Evolutionary conservation across 2,329 filamentous ascomycete genomes (phyloP).

Genomic region (Waltergamsia citrina): DNA sequence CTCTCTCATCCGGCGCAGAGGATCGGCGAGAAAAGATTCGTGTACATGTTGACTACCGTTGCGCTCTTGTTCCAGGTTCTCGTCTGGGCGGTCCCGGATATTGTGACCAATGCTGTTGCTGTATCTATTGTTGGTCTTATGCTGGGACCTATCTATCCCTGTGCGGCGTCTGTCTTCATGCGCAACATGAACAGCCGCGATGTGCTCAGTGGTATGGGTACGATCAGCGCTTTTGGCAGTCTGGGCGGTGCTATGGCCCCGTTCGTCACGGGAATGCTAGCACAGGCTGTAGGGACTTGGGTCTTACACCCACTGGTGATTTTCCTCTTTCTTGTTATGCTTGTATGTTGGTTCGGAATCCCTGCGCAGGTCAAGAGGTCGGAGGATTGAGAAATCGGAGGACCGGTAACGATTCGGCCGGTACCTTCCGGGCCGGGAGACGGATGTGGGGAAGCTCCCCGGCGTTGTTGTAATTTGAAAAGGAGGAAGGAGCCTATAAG

Average conservation of each 20-base stretch:
- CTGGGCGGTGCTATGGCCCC: constrained; percentile 59
- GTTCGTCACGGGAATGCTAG: constrained; percentile 55
- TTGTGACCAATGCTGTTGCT: constrained; percentile 60
- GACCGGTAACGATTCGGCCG: no score
- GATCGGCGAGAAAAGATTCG: constrained; percentile 62
- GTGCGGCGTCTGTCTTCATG: constrained; percentile 55
- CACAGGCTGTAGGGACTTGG: constrained; percentile 52
- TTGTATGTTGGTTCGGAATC: constrained; percentile 52
- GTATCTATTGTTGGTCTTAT: constrained; percentile 64
- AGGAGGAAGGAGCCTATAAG: no score
- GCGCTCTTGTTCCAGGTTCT: constrained; percentile 63
- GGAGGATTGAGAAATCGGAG: constrained; percentile 28
- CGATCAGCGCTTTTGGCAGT: constrained; percentile 61
- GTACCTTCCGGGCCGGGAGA: no score
- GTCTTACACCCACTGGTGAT: constrained; percentile 61
- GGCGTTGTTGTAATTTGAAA: no score
- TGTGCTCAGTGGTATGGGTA: constrained; percentile 53
- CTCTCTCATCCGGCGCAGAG: constrained; percentile 57
- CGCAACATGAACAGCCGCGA: constrained; percentile 48
- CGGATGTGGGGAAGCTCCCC: no score
- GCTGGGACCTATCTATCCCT: constrained; percentile 73
- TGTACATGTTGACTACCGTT: constrained; percentile 51
- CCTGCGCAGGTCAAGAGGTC: constrained; percentile 49
- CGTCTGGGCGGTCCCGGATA: constrained; percentile 68
- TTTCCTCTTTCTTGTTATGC: constrained; percentile 54